These are phyloP conservation scores for Nicotiana rustica DNA, from an alignment of 305 asterid genomes.

Conservation along the genomic window DNA sequence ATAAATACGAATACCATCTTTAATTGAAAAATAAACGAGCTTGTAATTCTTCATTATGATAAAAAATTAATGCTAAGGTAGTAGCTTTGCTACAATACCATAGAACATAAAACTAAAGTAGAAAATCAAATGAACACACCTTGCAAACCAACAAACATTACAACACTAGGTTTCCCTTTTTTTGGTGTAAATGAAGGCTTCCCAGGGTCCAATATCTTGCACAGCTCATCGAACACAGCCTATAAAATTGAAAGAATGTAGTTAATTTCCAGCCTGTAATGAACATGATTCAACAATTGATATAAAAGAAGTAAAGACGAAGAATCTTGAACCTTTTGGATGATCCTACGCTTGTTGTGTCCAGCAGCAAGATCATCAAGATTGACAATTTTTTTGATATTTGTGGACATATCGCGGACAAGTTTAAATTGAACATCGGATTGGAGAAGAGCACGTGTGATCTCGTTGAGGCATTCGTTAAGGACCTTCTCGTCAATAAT, in stretches of 20 bases:
- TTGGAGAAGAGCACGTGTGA: constrained; percentile 93
- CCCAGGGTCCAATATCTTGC: constrained; percentile 98
- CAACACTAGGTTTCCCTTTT: constrained; percentile 85
- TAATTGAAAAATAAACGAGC: not conserved
- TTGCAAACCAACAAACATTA: constrained; percentile 99
- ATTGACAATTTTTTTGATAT: constrained; percentile 90
- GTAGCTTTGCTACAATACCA: not conserved
- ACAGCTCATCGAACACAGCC: constrained; percentile 93
- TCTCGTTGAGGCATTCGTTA: constrained; percentile 89
- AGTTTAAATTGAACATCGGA: constrained; percentile 90
- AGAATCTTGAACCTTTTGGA: constrained; percentile 66
- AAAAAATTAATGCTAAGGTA: not conserved
- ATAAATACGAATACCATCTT: constrained; percentile 3
- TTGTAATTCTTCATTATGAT: not conserved
- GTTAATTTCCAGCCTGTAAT: not conserved
- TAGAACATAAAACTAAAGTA: constrained; percentile 16
- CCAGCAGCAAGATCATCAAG: constrained; percentile 99
- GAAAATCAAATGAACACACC: constrained; percentile 51
- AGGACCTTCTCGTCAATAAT: constrained; percentile 92
- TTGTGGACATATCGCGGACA: constrained; percentile 79
- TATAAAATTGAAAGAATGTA: constrained; percentile 38
- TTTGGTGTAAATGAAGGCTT: constrained; percentile 86
- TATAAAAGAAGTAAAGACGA: not conserved
- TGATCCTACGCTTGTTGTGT: constrained; percentile 90
- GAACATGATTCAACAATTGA: not conserved